Base-by-base conservation (phyloP, 257 asterid genomes). In the Solanum habrochaites region DNA sequence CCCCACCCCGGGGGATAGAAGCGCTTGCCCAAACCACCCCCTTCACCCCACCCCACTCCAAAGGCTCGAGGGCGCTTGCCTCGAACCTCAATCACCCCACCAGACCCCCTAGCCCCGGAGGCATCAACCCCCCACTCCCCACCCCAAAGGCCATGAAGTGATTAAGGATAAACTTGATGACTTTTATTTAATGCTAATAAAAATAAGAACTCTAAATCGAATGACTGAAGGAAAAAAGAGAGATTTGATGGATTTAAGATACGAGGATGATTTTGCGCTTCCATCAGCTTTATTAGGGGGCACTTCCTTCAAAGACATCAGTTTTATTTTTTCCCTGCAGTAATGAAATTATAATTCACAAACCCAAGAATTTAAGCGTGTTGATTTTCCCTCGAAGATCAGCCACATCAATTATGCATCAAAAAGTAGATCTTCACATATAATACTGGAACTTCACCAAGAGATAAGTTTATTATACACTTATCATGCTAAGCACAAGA, bases 121-220 rank as follows among this genome's bases (percentile, higher is more conserved):
- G n/a, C n/a, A n/a, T n/a, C n/a, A n/a, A n/a, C n/a, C n/a, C n/a
- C n/a, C n/a, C n/a, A n/a, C n/a, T n/a, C n/a, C n/a, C n/a, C n/a
- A n/a, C n/a, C n/a, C n/a, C n/a, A n/a, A n/a, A n/a, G n/a, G n/a
- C n/a, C n/a, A n/a, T n/a, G 64, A 86, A 83, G 27, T 72, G 83
- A 52, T 92, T 89, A 94, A 95, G 95, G 98, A 92, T 52, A 88
- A 90, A 85, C 85, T 85, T 20, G 43, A 86, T 21, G 45, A 80
- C 77, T 15, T 11, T 62, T 67, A 86, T 32, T 25, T 42, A 42
- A 43, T 9, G 62, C 64, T 77, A 77, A 43, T 77, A 45, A 72
- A 88, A 62, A 87, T 40, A 82, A 40, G 27, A 74, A 21, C 64
- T 42, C 43, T 64, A 39, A 11, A 84, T 32, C 37, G 21, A 72